Conservation (phyloP, 495 filamentous ascomycete genomes). For the Penicillium samsonianum region DNA sequence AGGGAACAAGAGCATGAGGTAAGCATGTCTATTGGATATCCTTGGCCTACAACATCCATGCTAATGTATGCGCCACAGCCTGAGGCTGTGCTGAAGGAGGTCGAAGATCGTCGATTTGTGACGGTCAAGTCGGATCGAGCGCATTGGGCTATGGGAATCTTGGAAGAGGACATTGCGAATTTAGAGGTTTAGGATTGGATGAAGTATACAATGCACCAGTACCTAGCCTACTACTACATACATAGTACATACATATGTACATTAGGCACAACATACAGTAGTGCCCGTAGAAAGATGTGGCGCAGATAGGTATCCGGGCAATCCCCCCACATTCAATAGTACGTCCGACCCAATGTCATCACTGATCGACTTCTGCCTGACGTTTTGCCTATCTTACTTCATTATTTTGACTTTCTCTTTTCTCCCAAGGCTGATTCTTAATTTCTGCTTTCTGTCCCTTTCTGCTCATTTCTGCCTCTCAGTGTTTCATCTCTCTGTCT, state of each 20-base stretch:
- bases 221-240: neutral
- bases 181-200: constrained; percentile 36
- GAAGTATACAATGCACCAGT: neutral
- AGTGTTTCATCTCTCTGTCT: neutral
- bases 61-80: constrained; percentile 15
- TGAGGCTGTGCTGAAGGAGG: constrained; percentile 32
- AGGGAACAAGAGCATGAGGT: constrained; percentile 15
- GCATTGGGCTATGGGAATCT: constrained; percentile 60
- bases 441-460: constrained; percentile 5
- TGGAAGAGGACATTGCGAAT: constrained; percentile 56
- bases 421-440: constrained; percentile 8
- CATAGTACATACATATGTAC: constrained; percentile 1
- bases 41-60: neutral
- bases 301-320: neutral
- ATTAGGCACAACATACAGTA: neutral
- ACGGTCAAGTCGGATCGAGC: constrained; percentile 43
- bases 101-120: constrained; percentile 54
- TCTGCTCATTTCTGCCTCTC: constrained; percentile 2
- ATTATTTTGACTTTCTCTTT: neutral
- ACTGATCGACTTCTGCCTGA: constrained; percentile 21
- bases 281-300: neutral
- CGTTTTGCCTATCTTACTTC: neutral
- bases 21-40: constrained; percentile 13
- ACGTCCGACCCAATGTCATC: constrained; percentile 19
- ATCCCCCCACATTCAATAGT: constrained; percentile 5